Percentiles rank a stretch among this genome's conserved stretches.
Conservation (phyloP, 1,284 basidiomycete genomes). For the Puccinia triticina region DNA sequence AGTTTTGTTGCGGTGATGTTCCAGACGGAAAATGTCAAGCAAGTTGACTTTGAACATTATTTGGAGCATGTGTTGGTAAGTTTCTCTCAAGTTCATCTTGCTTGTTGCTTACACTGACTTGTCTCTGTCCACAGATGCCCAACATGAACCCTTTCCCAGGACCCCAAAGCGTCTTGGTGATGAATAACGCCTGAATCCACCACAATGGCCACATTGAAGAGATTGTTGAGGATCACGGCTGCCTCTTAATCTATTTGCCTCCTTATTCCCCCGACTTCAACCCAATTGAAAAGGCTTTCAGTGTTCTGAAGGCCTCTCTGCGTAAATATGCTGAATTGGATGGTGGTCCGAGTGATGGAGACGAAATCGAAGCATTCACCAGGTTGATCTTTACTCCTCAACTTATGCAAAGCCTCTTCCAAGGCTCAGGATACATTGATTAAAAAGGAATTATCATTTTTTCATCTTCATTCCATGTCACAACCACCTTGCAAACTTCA, state of each 20-base stretch:
- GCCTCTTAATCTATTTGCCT: neutral
- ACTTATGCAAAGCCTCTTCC: too few species aligned
- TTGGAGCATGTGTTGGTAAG: neutral
- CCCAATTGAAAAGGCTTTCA: conserved; percentile 7
- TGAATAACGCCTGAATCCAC: neutral
- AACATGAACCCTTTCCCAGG: too few species aligned
- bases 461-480: too few species aligned
- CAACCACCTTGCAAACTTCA: too few species aligned
- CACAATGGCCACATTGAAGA: neutral
- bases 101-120: too few species aligned
- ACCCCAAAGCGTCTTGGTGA: neutral
- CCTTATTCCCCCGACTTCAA: conserved; percentile 16
- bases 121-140: too few species aligned
- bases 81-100: too few species aligned
- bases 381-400: too few species aligned
- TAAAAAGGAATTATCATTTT: too few species aligned
- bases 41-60: conserved; percentile 2
- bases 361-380: too few species aligned
- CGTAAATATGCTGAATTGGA: neutral
- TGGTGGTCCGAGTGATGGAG: too few species aligned
- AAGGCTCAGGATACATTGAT: too few species aligned
- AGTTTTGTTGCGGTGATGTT: neutral
- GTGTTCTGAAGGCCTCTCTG: neutral
- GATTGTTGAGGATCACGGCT: neutral
- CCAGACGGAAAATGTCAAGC: neutral